These are phyloP conservation scores for Aegle marmelos DNA, from an alignment of 345 rosid genomes.

Conservation along the genomic window DNA sequence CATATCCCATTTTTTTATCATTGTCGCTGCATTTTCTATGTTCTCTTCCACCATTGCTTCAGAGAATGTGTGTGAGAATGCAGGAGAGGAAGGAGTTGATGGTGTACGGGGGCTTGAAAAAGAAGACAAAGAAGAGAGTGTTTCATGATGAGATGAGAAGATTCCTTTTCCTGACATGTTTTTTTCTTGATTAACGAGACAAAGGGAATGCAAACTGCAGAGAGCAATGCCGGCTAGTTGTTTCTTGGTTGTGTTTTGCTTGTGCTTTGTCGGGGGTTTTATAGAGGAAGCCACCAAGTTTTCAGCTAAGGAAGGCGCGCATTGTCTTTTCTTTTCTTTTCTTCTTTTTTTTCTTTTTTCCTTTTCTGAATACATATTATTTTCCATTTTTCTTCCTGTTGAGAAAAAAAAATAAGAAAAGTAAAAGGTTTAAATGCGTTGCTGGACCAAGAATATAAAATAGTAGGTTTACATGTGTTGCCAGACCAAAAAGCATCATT, in stretches of 20 bases:
- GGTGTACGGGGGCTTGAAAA: neutral
- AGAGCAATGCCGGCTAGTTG: neutral
- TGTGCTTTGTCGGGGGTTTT: neutral
- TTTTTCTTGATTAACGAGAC: neutral
- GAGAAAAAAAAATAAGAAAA: neutral
- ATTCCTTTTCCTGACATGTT: constrained; percentile 2
- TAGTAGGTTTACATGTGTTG: too few species aligned
- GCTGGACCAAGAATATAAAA: neutral
- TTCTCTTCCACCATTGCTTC: constrained; percentile 45
- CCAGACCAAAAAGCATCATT: neutral
- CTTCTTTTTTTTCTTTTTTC: neutral
- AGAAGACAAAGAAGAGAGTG: constrained; percentile 11
- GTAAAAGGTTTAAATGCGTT: too few species aligned
- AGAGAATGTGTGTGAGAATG: constrained; percentile 27
- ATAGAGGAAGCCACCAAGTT: constrained; percentile 1
- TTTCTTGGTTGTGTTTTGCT: neutral
- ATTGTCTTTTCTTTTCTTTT: neutral
- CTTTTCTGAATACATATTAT: too few species aligned
- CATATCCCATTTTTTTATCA: constrained; percentile 61
- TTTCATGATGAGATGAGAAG: constrained; percentile 10
- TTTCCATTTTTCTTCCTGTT: neutral
- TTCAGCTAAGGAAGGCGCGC: neutral
- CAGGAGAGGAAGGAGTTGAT: constrained; percentile 10
- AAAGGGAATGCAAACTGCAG: constrained; percentile 27
- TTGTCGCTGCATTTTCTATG: constrained; percentile 38